Conservation (phyloP, 2,329 filamentous ascomycete species). For the Pseudogymnoascus sp. region DNA sequence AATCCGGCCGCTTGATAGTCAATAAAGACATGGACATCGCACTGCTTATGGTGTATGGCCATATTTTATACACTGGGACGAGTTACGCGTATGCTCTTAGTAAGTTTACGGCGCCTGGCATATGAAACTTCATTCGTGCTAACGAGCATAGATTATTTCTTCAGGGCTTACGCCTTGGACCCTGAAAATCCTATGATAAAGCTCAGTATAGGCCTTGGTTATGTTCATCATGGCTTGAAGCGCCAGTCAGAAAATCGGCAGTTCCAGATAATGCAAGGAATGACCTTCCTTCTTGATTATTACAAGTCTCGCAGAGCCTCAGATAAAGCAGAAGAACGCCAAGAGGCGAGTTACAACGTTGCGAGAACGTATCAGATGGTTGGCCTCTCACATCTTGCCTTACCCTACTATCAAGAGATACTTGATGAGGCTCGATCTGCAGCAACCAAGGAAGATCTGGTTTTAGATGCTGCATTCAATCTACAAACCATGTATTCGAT, state of each 20-base stretch:
- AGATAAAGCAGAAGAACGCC: constrained; percentile 38
- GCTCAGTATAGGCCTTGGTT: constrained; percentile 73
- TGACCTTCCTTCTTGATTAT: constrained; percentile 73
- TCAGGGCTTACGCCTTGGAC: constrained; percentile 67
- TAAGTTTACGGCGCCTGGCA: constrained; percentile 27
- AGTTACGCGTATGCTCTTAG: constrained; percentile 78
- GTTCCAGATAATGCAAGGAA: constrained; percentile 75
- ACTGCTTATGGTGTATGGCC: constrained; percentile 80
- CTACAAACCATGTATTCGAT: constrained; percentile 60
- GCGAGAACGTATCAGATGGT: constrained; percentile 69
- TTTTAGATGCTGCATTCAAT: constrained; percentile 66
- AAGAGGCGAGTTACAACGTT: constrained; percentile 78
- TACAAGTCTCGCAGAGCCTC: constrained; percentile 48
- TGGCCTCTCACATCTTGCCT: constrained; percentile 64
- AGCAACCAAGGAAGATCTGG: constrained; percentile 47
- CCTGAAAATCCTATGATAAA: constrained; percentile 71
- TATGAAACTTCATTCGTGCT: not conserved
- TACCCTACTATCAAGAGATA: constrained; percentile 57
- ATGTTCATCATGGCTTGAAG: constrained; percentile 84
- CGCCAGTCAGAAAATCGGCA: constrained; percentile 85
- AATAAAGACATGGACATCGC: constrained; percentile 58
- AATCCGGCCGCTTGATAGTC: constrained; percentile 26
- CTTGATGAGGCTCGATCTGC: constrained; percentile 30
- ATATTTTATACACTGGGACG: constrained; percentile 77
- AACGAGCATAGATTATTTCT: constrained; percentile 64